Conservation (phyloP, 805 yeast genomes). For the Hanseniaspora thailandica region DNA sequence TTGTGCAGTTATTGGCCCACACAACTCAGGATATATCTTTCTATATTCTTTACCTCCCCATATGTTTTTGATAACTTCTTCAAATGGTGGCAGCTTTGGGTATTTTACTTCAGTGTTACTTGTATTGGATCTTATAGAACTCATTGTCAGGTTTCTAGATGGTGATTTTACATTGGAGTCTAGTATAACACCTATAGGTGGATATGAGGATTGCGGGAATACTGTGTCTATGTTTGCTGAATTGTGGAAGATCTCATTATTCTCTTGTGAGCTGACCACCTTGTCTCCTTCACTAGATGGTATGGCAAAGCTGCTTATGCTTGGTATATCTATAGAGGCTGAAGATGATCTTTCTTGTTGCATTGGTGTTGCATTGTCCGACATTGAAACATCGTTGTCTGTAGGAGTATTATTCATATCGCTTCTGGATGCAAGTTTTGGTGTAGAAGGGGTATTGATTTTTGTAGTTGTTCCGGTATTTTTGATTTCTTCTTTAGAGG, state of each 20-base stretch:
- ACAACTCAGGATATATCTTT: background rate
- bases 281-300: background rate
- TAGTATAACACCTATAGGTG: conserved; percentile 8
- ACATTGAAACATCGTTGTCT: conserved; percentile 16
- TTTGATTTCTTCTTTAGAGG: background rate
- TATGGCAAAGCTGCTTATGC: conserved; percentile 28
- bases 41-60: background rate
- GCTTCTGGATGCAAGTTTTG: background rate
- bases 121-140: conserved; percentile 39
- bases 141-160: conserved; percentile 27
- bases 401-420: conserved; percentile 12
- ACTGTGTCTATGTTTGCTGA: background rate
- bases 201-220: conserved; percentile 17
- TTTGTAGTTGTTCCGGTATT: background rate
- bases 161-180: conserved; percentile 15
- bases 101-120: conserved; percentile 86
- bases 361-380: conserved; percentile 15
- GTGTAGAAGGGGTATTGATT: background rate
- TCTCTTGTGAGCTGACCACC: background rate
- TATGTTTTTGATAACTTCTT: conserved; percentile 50
- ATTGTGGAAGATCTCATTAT: background rate
- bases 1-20: background rate
- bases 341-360: conserved; percentile 17
- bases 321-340: conserved; percentile 28
- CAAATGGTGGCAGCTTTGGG: conserved; percentile 52